These are phyloP conservation scores for Sclerotinia trifoliorum DNA, from an alignment of 2,329 filamentous ascomycete genomes.

Conservation along the genomic window DNA sequence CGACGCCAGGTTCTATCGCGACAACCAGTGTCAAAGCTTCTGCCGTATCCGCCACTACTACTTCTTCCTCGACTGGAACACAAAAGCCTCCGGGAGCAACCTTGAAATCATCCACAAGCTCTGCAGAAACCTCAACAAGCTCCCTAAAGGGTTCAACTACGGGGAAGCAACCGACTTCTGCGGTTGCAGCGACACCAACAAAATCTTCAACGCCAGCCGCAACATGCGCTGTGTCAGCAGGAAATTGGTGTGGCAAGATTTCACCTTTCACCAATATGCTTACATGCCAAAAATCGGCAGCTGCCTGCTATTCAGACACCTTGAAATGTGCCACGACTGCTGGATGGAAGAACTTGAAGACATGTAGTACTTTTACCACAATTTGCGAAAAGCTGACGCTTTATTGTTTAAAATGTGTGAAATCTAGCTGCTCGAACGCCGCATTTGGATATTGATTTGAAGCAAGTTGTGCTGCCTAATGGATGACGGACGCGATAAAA, in stretches of 20 bases:
- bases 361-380: constrained; percentile 5
- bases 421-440: constrained; percentile 2
- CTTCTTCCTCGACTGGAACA: not conserved
- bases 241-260: constrained; percentile 18
- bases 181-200: not conserved
- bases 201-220: not conserved
- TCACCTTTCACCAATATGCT: constrained; percentile 6
- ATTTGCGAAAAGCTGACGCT: constrained; percentile 19
- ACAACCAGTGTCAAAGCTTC: not conserved
- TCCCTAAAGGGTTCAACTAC: not conserved
- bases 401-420: constrained; percentile 13
- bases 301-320: constrained; percentile 13
- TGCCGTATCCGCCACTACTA: not conserved
- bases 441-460: constrained; percentile 14
- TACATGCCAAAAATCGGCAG: constrained; percentile 20
- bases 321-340: constrained; percentile 11
- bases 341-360: not conserved
- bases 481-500: not conserved
- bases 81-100: not conserved
- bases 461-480: not conserved
- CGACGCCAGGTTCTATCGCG: not conserved
- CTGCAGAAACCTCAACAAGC: not conserved
- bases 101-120: constrained; percentile 3
- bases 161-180: not conserved
- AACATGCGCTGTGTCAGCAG: constrained; percentile 14